phyloP scores from a whole-genome alignment of 2,329 filamentous ascomycete genomes.

The Claviceps sp. region DNA sequence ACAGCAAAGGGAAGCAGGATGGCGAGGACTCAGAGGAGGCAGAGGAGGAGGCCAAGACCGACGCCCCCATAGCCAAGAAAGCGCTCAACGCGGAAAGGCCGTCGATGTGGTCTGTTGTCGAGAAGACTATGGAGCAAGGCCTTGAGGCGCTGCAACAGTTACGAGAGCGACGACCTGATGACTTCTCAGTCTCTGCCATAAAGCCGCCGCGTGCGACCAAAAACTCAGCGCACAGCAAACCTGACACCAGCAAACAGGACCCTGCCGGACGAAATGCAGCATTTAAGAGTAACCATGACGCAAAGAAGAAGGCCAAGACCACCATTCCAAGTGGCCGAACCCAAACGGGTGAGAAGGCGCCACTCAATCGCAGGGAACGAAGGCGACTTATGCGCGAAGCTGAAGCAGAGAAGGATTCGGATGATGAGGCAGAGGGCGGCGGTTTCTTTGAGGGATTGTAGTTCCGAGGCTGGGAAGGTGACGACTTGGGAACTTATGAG shows the following conservation, averaged over 20 bases:
- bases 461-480: neutral
- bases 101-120: slow-evolving; percentile 55
- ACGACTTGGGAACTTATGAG: neutral
- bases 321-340: neutral
- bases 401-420: slow-evolving; percentile 21
- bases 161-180: slow-evolving; percentile 34
- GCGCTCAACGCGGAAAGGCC: slow-evolving; percentile 33
- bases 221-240: neutral
- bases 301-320: slow-evolving; percentile 10
- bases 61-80: slow-evolving; percentile 26
- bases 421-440: slow-evolving; percentile 36
- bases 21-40: slow-evolving; percentile 26
- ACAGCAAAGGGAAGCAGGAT: slow-evolving; percentile 24
- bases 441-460: slow-evolving; percentile 31
- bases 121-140: slow-evolving; percentile 48
- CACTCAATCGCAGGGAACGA: slow-evolving; percentile 23
- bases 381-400: slow-evolving; percentile 22
- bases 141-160: slow-evolving; percentile 36
- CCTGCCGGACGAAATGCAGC: neutral
- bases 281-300: slow-evolving; percentile 9
- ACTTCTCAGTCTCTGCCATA: slow-evolving; percentile 5
- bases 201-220: slow-evolving; percentile 7
- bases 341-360: slow-evolving; percentile 13
- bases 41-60: slow-evolving; percentile 23
- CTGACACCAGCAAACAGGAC: neutral